These are phyloP conservation scores for Oryza officinalis DNA, from an alignment of 176 grass and related monocot species.

Conservation along the genomic window DNA sequence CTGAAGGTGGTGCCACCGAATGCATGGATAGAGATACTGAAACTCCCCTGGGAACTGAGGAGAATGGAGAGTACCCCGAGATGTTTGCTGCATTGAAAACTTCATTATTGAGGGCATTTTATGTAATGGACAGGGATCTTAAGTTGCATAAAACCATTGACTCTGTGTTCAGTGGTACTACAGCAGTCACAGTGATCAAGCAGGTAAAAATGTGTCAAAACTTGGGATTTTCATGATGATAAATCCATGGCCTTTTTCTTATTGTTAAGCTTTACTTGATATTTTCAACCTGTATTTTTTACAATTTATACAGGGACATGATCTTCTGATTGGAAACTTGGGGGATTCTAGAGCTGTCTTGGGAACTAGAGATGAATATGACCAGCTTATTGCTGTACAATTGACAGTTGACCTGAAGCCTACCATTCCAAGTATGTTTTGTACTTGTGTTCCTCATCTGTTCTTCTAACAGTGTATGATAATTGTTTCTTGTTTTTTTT, in stretches of 20 bases:
- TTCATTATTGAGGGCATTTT: constrained; percentile 71
- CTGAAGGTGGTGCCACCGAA: constrained; percentile 40
- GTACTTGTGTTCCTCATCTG: constrained; percentile 13
- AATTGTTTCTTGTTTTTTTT: constrained; percentile 24
- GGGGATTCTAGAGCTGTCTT: constrained; percentile 83
- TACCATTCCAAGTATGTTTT: constrained; percentile 68
- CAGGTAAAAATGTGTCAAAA: constrained; percentile 49
- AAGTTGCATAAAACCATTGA: constrained; percentile 62
- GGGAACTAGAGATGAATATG: constrained; percentile 65
- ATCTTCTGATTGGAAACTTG: constrained; percentile 75
- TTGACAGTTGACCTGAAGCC: constrained; percentile 85
- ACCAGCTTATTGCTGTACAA: constrained; percentile 54
- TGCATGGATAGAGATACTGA: constrained; percentile 31
- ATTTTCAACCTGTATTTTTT: constrained; percentile 21
- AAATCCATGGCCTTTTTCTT: constrained; percentile 17
- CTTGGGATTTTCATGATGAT: neutral
- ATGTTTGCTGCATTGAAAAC: constrained; percentile 51
- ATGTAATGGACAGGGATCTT: constrained; percentile 83
- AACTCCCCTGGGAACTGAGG: constrained; percentile 32
- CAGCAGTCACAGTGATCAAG: constrained; percentile 88
- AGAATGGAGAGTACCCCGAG: constrained; percentile 50
- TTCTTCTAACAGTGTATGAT: constrained; percentile 21
- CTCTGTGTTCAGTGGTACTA: constrained; percentile 80
- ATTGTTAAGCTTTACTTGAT: constrained; percentile 6
- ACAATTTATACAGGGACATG: constrained; percentile 47